Base-by-base conservation (phyloP, 371 early-diverging fungal species). In the Zopfochytrium polystomum region DNA sequence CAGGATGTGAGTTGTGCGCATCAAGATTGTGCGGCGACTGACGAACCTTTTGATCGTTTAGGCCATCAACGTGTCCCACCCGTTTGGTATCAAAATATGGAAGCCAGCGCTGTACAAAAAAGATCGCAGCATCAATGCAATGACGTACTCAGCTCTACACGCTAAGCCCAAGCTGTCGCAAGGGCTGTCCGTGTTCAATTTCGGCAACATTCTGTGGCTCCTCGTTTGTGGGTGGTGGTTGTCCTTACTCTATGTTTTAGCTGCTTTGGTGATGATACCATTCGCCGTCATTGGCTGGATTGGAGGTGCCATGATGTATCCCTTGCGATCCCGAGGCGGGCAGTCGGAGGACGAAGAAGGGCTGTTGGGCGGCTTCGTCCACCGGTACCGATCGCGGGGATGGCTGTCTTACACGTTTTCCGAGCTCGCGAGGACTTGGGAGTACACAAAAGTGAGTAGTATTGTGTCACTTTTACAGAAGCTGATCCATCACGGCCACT, bases 21-120 rank as follows among this genome's bases (percentile, higher is more conserved):
- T 50, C 30, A 22, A 1, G 1, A 27, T 1, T 47, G 23, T 33
- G 22, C 26, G 22, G 23, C 23, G 31, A 15, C 20, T 20, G 13
- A n/a, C n/a, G 9, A 15, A 25, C 45, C 30, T 23, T n/a, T 23
- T 4, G 22, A n/a, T 55, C 30, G 33, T 18, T 2, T 30, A 79
- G 72, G 76, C 74, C 26, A 76, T 81, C 69, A 81, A 80, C 61
- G 63, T 64, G 48, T 58, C 60, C 20, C 95, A 95, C 76, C 94
- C 93, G 13, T 96, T 96, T 67, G 96, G 96, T 54, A 70, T 95
- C 52, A 90, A 90, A 13, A 79, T 95, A n/a, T 96, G 96, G 96
- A 96, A 96, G 69, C 92, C 94, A 9, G 95, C 95, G 3, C 80
- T 96, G 27, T 96, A 95, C 79, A 91, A 92, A 55, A 96, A 96